A percentile compares a stretch with the other conserved stretches of the same genome.
Evolutionary conservation across 805 yeast species (phyloP).

Genomic region (Candida patagonica): DNA sequence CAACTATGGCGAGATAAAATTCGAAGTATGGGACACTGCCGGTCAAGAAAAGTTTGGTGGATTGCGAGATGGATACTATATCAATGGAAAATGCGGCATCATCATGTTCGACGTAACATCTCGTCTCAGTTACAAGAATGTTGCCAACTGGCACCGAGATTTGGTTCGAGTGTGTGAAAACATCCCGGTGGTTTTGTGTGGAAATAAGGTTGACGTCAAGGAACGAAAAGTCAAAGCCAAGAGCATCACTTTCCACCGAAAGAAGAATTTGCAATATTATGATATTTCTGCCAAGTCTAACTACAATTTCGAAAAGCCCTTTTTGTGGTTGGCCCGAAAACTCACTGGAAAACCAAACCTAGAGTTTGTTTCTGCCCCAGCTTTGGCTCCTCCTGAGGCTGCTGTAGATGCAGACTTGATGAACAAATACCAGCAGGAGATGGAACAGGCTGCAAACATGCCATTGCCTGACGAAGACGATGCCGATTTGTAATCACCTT

Average conservation of each 20-base stretch:
- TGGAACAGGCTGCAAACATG: slow-evolving; percentile 98
- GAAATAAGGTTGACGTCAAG: slow-evolving; percentile 99
- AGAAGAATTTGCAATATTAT: slow-evolving; percentile 98
- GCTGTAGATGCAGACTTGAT: slow-evolving; percentile 92
- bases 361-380: slow-evolving; percentile 98
- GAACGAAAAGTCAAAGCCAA: slow-evolving; percentile 99
- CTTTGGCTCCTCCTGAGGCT: slow-evolving; percentile 99
- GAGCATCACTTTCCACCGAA: slow-evolving; percentile 99
- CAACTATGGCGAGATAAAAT: slow-evolving; percentile 96
- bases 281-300: slow-evolving; percentile 99
- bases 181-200: slow-evolving; percentile 97
- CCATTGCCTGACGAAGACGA: slow-evolving; percentile 99
- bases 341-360: slow-evolving; percentile 96
- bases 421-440: slow-evolving; percentile 98
- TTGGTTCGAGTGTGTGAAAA: slow-evolving; percentile 99
- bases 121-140: slow-evolving; percentile 98
- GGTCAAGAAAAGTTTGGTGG: slow-evolving; percentile 99
- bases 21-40: slow-evolving; percentile 99
- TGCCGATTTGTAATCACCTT: slow-evolving; percentile 76
- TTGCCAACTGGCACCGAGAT: slow-evolving; percentile 99
- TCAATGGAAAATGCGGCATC: slow-evolving; percentile 99
- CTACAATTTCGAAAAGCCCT: slow-evolving; percentile 99
- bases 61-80: slow-evolving; percentile 98
- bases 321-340: slow-evolving; percentile 99
- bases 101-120: slow-evolving; percentile 99